Evolutionary conservation across 2,329 filamentous ascomycete genomes (phyloP).

Genomic region (Fusarium gaditjirri): DNA sequence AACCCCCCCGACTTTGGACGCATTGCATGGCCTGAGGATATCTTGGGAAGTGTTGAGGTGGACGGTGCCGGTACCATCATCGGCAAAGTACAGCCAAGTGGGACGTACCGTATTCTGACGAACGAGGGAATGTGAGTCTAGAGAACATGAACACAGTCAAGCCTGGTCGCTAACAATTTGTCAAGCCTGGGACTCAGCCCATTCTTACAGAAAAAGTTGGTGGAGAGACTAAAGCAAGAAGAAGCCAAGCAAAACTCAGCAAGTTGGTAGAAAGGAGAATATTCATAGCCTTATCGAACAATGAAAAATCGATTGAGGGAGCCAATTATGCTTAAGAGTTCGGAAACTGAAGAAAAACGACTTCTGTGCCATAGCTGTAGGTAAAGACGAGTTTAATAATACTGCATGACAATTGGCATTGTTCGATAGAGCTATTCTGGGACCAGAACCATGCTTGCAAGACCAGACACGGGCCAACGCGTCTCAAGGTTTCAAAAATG

Average conservation of each 20-base stretch:
- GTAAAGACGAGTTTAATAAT: slow-evolving; percentile 9
- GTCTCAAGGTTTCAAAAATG: neutral
- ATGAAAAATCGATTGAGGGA: neutral
- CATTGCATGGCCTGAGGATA: slow-evolving; percentile 77
- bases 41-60: slow-evolving; percentile 74
- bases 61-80: slow-evolving; percentile 66
- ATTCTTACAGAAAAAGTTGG: slow-evolving; percentile 64
- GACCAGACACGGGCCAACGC: neutral
- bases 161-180: slow-evolving; percentile 31
- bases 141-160: neutral
- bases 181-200: slow-evolving; percentile 48
- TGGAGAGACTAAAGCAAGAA: slow-evolving; percentile 63
- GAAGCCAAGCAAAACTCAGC: slow-evolving; percentile 54
- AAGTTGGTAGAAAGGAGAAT: slow-evolving; percentile 9
- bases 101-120: slow-evolving; percentile 72
- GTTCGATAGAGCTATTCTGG: neutral
- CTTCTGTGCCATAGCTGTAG: slow-evolving; percentile 21
- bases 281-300: neutral
- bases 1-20: slow-evolving; percentile 74
- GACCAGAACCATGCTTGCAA: neutral
- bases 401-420: neutral
- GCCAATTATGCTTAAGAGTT: neutral
- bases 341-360: neutral
- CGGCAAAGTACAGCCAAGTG: slow-evolving; percentile 67
- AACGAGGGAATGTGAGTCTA: slow-evolving; percentile 74